Evolutionary conservation across 176 grass and related monocot genomes (phyloP), one percentile per base, ranked within the genome.

Genomic region (Oryza coarctata): DNA sequence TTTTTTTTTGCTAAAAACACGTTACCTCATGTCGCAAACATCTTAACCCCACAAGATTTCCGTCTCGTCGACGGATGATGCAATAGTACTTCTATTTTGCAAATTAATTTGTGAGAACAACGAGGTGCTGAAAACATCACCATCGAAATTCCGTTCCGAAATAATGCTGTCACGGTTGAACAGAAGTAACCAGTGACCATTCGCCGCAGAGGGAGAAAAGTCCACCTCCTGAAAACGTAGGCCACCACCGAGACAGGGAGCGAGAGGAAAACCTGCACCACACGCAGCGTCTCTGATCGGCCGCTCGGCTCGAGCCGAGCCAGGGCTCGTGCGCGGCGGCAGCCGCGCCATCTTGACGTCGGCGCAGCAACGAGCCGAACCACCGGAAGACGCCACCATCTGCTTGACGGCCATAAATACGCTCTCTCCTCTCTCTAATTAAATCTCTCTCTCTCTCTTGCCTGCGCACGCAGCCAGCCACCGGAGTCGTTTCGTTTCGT

Each of bases 321-420:
- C 40, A 11, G 25, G 26, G 65, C 41, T 44, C 41, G 41, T 4
- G 41, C 36, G 7, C 36, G 9, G 36, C 30, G 11, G 47, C 47
- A 57, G 52, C 70, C 60, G 45, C 68, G 81, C 69, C 76, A 50
- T 34, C 31, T 10, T 71, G 77, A 85, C 87, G 82, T 63, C 31
- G 70, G 20, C 55, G 17, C 67, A 44, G 38, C 45, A 49, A 44
- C 52, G 63, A 80, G 58, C 30, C 62, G 31, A 0, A 25, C 50
- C 49, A 25, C 70, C 76, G 65, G 31, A 60, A 64, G 47, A n/a
- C 57, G 22, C 45, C 31, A 63, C 63, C 79, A 58, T 76, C 70
- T 7, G 47, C 55, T n/a, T 47, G 79, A 49, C n/a, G 29, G 73
- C 64, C 45, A 73, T 74, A 28, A 50, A 65, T 60, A 22, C 40